These are phyloP conservation scores for Eutrema japonicum DNA, from an alignment of 345 rosid genomes.

Conservation along the genomic window DNA sequence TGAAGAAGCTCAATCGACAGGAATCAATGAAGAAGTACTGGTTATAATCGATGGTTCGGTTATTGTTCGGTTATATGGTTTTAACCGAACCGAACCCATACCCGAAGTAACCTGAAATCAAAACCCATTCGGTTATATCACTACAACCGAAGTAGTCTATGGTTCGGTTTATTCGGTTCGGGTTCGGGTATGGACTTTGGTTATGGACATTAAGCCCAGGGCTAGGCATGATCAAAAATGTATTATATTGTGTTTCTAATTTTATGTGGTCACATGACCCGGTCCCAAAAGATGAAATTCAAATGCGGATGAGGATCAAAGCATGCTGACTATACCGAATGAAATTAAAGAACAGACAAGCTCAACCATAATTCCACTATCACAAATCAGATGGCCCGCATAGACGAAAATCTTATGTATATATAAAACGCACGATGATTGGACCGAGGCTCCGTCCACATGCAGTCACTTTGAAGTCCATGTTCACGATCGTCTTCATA, in stretches of 20 bases:
- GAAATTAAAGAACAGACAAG: not conserved
- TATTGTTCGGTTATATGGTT: too few species aligned
- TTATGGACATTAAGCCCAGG: too few species aligned
- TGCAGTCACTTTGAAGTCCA: not conserved
- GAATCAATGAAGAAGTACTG: too few species aligned
- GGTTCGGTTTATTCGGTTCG: too few species aligned
- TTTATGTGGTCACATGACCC: not conserved
- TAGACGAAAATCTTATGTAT: not conserved
- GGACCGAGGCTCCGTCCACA: constrained; percentile 10
- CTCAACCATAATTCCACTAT: constrained; percentile 6
- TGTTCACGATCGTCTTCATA: not conserved
- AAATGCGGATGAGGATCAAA: not conserved
- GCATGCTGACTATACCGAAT: not conserved
- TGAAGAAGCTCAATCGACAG: too few species aligned
- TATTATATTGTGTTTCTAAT: not conserved
- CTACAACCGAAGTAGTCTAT: too few species aligned
- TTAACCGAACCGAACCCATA: too few species aligned
- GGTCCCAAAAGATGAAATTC: not conserved
- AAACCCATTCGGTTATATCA: too few species aligned
- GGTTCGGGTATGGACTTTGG: too few species aligned
- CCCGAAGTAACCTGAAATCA: too few species aligned
- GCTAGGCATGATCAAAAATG: too few species aligned
- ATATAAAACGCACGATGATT: not conserved
- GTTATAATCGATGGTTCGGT: too few species aligned
- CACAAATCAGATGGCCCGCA: constrained; percentile 19